Conservation (phyloP, 2,329 filamentous ascomycete species). For the Fusarium equiseti region DNA sequence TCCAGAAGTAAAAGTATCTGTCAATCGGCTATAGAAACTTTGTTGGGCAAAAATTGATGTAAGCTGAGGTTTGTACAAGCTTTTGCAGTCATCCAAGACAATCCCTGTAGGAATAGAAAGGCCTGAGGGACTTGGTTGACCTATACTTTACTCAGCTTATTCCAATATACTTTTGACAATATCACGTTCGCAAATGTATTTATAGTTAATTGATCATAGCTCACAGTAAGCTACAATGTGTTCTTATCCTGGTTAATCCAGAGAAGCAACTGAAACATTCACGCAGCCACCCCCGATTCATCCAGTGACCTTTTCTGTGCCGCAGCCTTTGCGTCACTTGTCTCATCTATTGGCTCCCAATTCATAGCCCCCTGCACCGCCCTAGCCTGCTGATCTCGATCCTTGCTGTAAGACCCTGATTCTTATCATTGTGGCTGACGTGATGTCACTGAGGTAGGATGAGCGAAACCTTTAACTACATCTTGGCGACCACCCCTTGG, state of each 20-base stretch:
- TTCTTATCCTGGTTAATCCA: background rate
- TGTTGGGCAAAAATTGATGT: background rate
- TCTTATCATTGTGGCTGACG: slow-evolving; percentile 15
- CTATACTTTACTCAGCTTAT: background rate
- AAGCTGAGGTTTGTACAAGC: background rate
- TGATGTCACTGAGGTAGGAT: background rate
- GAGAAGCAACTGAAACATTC: background rate
- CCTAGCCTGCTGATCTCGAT: background rate
- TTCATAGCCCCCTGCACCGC: slow-evolving; percentile 9
- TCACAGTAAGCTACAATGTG: background rate
- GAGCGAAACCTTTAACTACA: background rate
- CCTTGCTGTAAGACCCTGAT: background rate
- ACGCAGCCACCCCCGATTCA: background rate
- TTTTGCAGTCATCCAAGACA: background rate
- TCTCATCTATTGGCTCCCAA: background rate
- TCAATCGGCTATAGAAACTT: background rate
- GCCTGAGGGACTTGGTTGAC: background rate
- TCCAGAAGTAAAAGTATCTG: background rate
- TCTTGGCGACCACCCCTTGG: background rate
- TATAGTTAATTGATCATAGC: background rate
- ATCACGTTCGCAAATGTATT: background rate
- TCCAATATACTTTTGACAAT: background rate
- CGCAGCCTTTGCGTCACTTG: background rate
- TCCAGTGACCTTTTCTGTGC: background rate
- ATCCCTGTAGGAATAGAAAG: background rate